phyloP scores from a whole-genome alignment of 2,329 filamentous ascomycete genomes.

The Stagonosporopsis rhizophila region DNA sequence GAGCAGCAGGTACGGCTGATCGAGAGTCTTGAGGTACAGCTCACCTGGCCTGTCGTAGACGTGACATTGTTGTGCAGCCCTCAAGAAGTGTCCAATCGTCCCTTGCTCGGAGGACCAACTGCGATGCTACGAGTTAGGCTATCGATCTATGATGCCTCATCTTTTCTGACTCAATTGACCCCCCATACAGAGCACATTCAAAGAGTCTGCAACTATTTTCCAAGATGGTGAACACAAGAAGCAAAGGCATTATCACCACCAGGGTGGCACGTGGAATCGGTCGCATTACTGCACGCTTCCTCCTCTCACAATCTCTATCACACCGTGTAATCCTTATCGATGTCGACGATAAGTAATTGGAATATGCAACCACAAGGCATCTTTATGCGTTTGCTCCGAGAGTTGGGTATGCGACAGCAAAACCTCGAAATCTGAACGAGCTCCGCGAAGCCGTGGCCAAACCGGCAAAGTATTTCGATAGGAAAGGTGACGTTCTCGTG shows the following conservation, averaged over 20 bases:
- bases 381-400: constrained; percentile 42
- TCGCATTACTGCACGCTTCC: constrained; percentile 51
- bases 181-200: background rate
- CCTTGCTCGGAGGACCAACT: background rate
- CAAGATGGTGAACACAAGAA: constrained; percentile 27
- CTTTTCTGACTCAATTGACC: too few species aligned
- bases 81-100: background rate
- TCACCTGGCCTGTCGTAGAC: background rate
- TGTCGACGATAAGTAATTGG: constrained; percentile 50
- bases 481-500: constrained; percentile 38
- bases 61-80: constrained; percentile 1
- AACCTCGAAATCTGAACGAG: constrained; percentile 46
- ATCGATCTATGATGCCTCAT: background rate
- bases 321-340: constrained; percentile 56
- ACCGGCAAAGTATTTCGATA: constrained; percentile 49
- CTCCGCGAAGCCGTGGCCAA: constrained; percentile 43
- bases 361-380: constrained; percentile 35
- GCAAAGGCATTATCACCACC: constrained; percentile 46
- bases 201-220: background rate
- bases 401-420: constrained; percentile 37
- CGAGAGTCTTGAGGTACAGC: background rate
- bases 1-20: background rate
- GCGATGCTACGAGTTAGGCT: background rate
- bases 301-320: constrained; percentile 44
- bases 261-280: constrained; percentile 56